Evolutionary conservation across 2,329 filamentous ascomycete species (phyloP).

Genomic region (Colletotrichum sidae): DNA sequence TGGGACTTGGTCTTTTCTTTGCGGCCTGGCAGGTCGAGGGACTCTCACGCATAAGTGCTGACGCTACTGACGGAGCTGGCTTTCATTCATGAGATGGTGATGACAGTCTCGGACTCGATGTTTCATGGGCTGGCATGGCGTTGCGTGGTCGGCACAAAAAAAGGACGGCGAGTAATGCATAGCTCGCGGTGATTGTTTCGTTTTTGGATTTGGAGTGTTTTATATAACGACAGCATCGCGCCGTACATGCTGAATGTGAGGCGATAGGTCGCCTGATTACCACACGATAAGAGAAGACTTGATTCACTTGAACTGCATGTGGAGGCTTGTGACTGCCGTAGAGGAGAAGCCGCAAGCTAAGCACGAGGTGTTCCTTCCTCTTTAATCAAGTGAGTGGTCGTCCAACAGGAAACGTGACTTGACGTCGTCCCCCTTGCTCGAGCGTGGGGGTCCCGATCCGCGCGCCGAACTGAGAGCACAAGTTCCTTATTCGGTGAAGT

Average conservation of each 20-base stretch:
- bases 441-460: conserved; percentile 14
- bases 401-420: conserved; percentile 7
- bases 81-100: conserved; percentile 24
- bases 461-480: not conserved
- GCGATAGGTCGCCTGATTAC: conserved; percentile 6
- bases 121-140: conserved; percentile 36
- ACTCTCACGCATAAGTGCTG: not conserved
- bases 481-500: conserved; percentile 13
- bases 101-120: conserved; percentile 20
- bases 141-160: conserved; percentile 32
- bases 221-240: conserved; percentile 24
- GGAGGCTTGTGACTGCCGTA: too few relatives aligned
- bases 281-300: not conserved
- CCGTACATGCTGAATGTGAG: not conserved
- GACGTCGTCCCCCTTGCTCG: conserved; percentile 8
- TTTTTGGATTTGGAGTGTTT: conserved; percentile 6
- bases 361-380: not conserved
- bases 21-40: conserved; percentile 10
- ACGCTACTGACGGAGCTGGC: conserved; percentile 12
- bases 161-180: conserved; percentile 29
- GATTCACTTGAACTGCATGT: not conserved
- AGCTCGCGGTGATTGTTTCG: conserved; percentile 26
- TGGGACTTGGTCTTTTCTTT: conserved; percentile 19
- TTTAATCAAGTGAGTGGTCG: conserved; percentile 6
- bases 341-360: not conserved